Conservation (phyloP, 345 rosid species). For the Camelina sativa region DNA sequence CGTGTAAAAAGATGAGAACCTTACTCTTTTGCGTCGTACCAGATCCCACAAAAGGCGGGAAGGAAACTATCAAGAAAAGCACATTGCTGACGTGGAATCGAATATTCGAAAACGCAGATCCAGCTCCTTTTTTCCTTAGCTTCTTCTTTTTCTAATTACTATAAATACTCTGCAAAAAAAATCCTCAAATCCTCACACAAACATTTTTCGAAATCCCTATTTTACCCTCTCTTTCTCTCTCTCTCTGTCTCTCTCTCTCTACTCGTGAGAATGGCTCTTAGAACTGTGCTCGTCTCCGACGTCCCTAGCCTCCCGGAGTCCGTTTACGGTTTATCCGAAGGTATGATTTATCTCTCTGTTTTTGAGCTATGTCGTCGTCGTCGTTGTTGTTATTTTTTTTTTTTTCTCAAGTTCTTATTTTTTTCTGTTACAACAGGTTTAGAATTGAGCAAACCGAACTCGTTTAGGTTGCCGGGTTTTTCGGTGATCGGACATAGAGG, state of each 20-base stretch:
- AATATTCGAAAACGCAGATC: slow-evolving; percentile 46
- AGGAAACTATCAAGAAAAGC: slow-evolving; percentile 26
- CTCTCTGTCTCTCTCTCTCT: no score
- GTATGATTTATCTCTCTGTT: slow-evolving; percentile 45
- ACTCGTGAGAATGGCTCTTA: slow-evolving; percentile 61
- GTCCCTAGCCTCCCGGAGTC: slow-evolving; percentile 69
- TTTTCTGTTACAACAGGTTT: slow-evolving; percentile 1
- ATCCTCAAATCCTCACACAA: slow-evolving; percentile 16
- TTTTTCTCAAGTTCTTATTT: neutral
- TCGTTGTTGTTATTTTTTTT: neutral
- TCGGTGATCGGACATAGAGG: slow-evolving; percentile 90
- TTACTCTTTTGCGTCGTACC: slow-evolving; percentile 28
- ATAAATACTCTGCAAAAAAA: slow-evolving; percentile 2
- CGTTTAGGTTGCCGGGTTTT: slow-evolving; percentile 63
- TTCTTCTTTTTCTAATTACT: neutral
- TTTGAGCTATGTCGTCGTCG: neutral
- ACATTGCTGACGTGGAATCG: slow-evolving; percentile 41
- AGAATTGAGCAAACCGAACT: slow-evolving; percentile 47
- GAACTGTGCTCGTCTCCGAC: slow-evolving; percentile 84
- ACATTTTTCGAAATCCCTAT: slow-evolving; percentile 12
- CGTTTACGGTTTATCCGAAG: slow-evolving; percentile 43
- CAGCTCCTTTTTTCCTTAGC: neutral
- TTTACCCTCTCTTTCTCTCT: neutral
- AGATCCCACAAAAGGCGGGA: slow-evolving; percentile 43
- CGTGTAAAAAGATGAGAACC: slow-evolving; percentile 31